Evolutionary conservation across 176 grass and related monocot genomes (phyloP).

Genomic region (Zoysia japonica): DNA sequence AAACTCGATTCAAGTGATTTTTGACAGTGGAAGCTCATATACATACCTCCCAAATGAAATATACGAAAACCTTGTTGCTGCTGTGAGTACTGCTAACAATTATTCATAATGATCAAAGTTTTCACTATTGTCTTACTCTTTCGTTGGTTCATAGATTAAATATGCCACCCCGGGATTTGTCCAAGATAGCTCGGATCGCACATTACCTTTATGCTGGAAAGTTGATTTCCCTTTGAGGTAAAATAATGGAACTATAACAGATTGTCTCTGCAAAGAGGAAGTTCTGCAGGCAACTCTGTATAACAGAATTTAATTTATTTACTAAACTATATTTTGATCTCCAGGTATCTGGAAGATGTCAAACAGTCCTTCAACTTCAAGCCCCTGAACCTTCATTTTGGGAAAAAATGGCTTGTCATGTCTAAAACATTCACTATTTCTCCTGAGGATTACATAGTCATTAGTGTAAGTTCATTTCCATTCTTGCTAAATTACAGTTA

Average conservation of each 20-base stretch:
- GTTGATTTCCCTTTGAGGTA: slow-evolving; percentile 79
- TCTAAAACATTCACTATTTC: slow-evolving; percentile 81
- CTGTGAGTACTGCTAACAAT: slow-evolving; percentile 52
- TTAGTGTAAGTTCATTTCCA: slow-evolving; percentile 64
- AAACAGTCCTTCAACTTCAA: slow-evolving; percentile 93
- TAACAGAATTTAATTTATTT: slow-evolving; percentile 26
- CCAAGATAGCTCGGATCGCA: slow-evolving; percentile 81
- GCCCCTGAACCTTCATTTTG: slow-evolving; percentile 85
- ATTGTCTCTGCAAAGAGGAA: neutral
- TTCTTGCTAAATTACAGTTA: slow-evolving; percentile 3
- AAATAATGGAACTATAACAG: slow-evolving; percentile 30
- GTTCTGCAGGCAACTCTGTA: neutral
- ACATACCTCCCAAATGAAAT: slow-evolving; percentile 92
- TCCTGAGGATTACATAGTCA: slow-evolving; percentile 83
- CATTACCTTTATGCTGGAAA: slow-evolving; percentile 88
- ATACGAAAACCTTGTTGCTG: slow-evolving; percentile 65
- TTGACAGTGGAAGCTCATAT: slow-evolving; percentile 96
- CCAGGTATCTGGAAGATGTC: slow-evolving; percentile 74
- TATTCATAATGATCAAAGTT: slow-evolving; percentile 6
- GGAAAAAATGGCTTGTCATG: slow-evolving; percentile 75
- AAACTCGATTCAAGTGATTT: slow-evolving; percentile 72
- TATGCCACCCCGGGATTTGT: slow-evolving; percentile 47
- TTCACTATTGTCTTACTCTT: slow-evolving; percentile 28
- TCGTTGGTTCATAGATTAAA: slow-evolving; percentile 59
- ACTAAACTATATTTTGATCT: slow-evolving; percentile 31